phyloP scores from a whole-genome alignment of 805 yeast genomes.

The Hanseniaspora lindneri region DNA sequence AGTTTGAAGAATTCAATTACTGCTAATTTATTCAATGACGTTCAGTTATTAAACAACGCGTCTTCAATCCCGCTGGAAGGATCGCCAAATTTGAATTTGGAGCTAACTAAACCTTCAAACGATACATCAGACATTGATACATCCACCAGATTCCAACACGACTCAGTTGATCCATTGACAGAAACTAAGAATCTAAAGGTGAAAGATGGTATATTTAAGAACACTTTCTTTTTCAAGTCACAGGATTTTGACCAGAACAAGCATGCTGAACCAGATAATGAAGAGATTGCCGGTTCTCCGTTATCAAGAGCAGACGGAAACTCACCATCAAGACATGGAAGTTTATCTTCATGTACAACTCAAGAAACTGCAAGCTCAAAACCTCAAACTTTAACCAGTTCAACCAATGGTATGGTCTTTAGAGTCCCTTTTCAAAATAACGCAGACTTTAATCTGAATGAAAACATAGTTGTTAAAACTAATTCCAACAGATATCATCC shows the following conservation, averaged over 20 bases:
- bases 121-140: no score
- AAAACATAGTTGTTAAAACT: neutral
- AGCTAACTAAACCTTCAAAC: neutral
- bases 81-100: neutral
- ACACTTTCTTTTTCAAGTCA: conserved; percentile 1
- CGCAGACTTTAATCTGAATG: neutral
- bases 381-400: conserved; percentile 25
- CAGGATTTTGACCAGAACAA: neutral
- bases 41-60: neutral
- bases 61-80: no score
- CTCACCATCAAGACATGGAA: conserved; percentile 8
- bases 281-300: conserved; percentile 11
- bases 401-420: conserved; percentile 34
- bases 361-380: conserved; percentile 5
- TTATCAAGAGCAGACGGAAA: conserved; percentile 3
- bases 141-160: no score
- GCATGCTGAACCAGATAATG: neutral
- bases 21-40: neutral
- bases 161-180: no score
- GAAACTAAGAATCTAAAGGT: conserved; percentile 19
- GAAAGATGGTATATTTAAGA: conserved; percentile 21
- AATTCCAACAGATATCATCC: neutral
- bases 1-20: conserved; percentile 6
- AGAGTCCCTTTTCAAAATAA: conserved; percentile 59
- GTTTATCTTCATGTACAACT: conserved; percentile 1